Evolutionary conservation across 1,284 basidiomycete genomes (phyloP).

Genomic region (Mycena citricolor): DNA sequence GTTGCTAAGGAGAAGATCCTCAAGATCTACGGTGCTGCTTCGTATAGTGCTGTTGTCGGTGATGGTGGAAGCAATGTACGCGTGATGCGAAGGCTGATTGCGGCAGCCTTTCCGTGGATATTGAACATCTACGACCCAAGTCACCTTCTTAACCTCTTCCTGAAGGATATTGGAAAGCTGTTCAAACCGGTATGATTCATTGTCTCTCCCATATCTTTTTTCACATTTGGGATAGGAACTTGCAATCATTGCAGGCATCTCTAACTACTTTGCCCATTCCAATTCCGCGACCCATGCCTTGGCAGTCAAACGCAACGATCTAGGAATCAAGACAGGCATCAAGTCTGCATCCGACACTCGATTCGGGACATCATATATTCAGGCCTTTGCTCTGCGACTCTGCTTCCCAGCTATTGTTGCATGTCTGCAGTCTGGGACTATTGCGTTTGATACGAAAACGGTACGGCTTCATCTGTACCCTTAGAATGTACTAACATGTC

Average conservation of each 20-base stretch:
- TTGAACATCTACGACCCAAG: conserved; percentile 21
- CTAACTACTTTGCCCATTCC: conserved; percentile 17
- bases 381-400: conserved; percentile 6
- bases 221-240: too few species aligned
- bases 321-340: conserved; percentile 12
- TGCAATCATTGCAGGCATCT: conserved; percentile 9
- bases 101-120: conserved; percentile 9
- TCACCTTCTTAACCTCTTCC: conserved; percentile 19
- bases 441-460: conserved; percentile 9
- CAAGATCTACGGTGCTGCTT: background rate
- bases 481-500: background rate
- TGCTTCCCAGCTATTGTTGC: conserved; percentile 14
- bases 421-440: conserved; percentile 8
- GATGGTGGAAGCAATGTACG: conserved; percentile 15
- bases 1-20: conserved; percentile 8
- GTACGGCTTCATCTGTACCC: conserved; percentile 3
- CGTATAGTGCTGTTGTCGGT: conserved; percentile 8
- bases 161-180: conserved; percentile 19
- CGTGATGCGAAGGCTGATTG: background rate
- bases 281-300: conserved; percentile 16
- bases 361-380: conserved; percentile 13
- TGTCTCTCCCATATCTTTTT: background rate
- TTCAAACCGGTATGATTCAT: conserved; percentile 16
- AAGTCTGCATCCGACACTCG: conserved; percentile 18
- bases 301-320: conserved; percentile 1